phyloP scores from a whole-genome alignment of 2,329 filamentous ascomycete genomes.

The Tolypocladium inflatum region DNA sequence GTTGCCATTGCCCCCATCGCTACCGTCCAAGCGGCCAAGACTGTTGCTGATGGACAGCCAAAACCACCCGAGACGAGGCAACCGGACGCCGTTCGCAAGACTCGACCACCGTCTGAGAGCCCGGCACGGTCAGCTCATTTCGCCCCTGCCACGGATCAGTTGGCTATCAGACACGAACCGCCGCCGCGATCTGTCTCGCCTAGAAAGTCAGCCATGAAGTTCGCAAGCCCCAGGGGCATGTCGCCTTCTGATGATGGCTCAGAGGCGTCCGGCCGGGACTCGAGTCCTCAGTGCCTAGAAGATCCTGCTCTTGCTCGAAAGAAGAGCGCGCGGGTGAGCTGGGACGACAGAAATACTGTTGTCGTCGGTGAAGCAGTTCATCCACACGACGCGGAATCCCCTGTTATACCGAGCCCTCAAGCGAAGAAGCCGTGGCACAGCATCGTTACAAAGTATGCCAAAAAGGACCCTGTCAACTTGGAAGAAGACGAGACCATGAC shows the following conservation, averaged over 20 bases:
- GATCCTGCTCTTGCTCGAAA: constrained; percentile 37
- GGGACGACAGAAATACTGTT: constrained; percentile 55
- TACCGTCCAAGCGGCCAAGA: not conserved
- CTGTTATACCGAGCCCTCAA: constrained; percentile 25
- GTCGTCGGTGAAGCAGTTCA: constrained; percentile 40
- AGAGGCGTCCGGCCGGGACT: constrained; percentile 26
- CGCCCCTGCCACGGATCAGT: constrained; percentile 42
- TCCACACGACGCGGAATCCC: constrained; percentile 27
- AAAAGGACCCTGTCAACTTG: constrained; percentile 34
- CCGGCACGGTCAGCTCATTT: constrained; percentile 63
- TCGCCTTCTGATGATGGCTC: constrained; percentile 42
- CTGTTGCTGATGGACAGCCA: not conserved
- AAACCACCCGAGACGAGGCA: not conserved
- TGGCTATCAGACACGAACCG: constrained; percentile 56
- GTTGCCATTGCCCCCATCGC: constrained; percentile 21
- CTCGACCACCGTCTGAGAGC: constrained; percentile 43
- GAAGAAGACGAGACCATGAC: constrained; percentile 64
- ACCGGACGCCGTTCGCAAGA: constrained; percentile 10
- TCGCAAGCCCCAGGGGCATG: constrained; percentile 39
- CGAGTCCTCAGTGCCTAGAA: constrained; percentile 18
- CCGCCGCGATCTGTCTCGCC: constrained; percentile 64
- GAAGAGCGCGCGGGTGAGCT: constrained; percentile 67
- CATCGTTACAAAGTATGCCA: constrained; percentile 35
- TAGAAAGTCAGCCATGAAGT: constrained; percentile 68
- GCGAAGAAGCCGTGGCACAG: constrained; percentile 40